Base-by-base conservation (phyloP, 805 yeast genomes). In the Candida ulmi region DNA sequence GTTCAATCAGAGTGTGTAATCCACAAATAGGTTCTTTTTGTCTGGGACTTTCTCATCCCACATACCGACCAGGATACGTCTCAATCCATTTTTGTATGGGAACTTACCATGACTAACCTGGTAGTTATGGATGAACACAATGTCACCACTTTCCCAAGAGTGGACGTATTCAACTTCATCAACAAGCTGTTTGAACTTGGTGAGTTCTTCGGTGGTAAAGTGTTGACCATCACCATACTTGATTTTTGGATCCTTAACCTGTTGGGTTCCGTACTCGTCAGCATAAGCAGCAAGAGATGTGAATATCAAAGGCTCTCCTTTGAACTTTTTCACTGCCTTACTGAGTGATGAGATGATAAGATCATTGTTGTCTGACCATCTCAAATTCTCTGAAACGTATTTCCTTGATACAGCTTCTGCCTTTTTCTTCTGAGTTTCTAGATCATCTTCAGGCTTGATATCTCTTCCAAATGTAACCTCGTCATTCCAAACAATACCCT, bases 101-200 rank as follows among this genome's bases (percentile, higher is more conserved):
- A 39, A 29, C 36, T 66, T 46, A 1, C 67, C 68, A 44, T 63
- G 67, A 35, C 61, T 54, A 3, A 56, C 64, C 39, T 57, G 62
- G 37, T 55, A 56, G 41, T 63, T 63, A 41, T 63, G 62, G 13
- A 63, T 48, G 7, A 63, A 44, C 1, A 50, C 62, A 28, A 63
- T 44, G 42, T 62, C 68, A 8, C 66, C 65, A 36, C 50, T 52
- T 30, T 51, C 39, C 65, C 65, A 63, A 12, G 40, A 18, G 37
- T 62, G 65, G 7, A 39, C 35, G 31, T 54, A 63, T 13, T 56
- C 48, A 3, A 56, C n/a, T 7, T 56, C 45, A 8, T 35, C 33
- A 8, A 58, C 51, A 4, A 37, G 36, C 21, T 56, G 36, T 12
- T 54, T 36, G 6, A 44, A 35, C 11, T 25, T 38, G 16, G 56